These are phyloP conservation scores for Alternaria dauci DNA, from an alignment of 2,329 filamentous ascomycete genomes.

Conservation along the genomic window DNA sequence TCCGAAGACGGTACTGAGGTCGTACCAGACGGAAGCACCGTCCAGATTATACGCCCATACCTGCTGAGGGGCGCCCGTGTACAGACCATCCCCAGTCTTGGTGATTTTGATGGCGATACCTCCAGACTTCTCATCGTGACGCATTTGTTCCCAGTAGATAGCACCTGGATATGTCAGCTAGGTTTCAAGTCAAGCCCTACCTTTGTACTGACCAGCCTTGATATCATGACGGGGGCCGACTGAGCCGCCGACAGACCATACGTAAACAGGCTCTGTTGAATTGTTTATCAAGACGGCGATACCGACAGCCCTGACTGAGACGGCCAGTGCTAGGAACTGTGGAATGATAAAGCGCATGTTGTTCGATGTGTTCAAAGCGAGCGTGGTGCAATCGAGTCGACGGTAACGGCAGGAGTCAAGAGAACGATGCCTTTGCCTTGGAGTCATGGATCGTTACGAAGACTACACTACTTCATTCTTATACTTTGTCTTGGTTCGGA, in stretches of 20 bases:
- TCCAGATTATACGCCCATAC: slow-evolving; percentile 39
- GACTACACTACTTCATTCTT: not conserved
- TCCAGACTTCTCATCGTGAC: slow-evolving; percentile 27
- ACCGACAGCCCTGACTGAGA: slow-evolving; percentile 32
- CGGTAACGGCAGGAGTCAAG: not conserved
- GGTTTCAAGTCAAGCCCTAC: not conserved
- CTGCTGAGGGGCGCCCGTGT: slow-evolving; percentile 29
- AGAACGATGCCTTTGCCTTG: not conserved
- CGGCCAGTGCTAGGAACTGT: slow-evolving; percentile 22
- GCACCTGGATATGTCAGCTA: slow-evolving; percentile 19
- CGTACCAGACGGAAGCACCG: slow-evolving; percentile 35
- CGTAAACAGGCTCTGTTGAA: slow-evolving; percentile 29
- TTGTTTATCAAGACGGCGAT: slow-evolving; percentile 38
- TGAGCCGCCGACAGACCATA: slow-evolving; percentile 35
- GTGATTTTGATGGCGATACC: slow-evolving; percentile 43
- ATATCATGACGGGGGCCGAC: slow-evolving; percentile 23
- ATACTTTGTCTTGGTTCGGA: slow-evolving; percentile 10
- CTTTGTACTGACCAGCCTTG: slow-evolving; percentile 22
- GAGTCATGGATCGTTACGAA: not conserved
- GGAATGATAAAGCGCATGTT: slow-evolving; percentile 27
- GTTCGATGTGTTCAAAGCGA: slow-evolving; percentile 3
- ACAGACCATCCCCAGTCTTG: slow-evolving; percentile 29
- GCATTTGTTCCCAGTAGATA: slow-evolving; percentile 30
- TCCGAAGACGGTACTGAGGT: slow-evolving; percentile 36
- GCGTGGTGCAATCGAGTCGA: not conserved